Evolutionary conservation across 148 eudicot genomes (phyloP).

Genomic region (Linanthus parryae): DNA sequence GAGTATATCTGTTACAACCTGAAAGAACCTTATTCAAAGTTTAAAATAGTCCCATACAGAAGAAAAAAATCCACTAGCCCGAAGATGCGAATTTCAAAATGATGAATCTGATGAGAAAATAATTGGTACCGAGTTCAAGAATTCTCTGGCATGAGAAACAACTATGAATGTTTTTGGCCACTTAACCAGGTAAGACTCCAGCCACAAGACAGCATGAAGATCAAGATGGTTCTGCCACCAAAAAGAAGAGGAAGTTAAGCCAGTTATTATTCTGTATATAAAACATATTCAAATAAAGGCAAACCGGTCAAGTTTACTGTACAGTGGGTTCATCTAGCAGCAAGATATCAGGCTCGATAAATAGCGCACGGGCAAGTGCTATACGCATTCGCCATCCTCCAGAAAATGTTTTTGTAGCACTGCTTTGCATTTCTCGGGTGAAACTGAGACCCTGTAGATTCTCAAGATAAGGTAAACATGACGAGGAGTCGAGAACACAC

Average conservation of each 20-base stretch:
- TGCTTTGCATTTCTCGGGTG: conserved; percentile 90
- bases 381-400: conserved; percentile 99
- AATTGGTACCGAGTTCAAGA: conserved; percentile 69
- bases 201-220: conserved; percentile 96
- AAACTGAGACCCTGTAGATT: conserved; percentile 89
- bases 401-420: conserved; percentile 84
- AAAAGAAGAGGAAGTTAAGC: conserved; percentile 10
- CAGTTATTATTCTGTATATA: conserved; percentile 3
- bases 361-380: conserved; percentile 98
- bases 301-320: conserved; percentile 13
- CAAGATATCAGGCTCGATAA: conserved; percentile 90
- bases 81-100: not conserved
- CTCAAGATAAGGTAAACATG: conserved; percentile 2
- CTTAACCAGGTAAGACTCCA: conserved; percentile 82
- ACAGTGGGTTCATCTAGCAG: conserved; percentile 98
- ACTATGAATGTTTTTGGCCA: conserved; percentile 99
- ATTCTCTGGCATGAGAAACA: conserved; percentile 99
- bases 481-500: too few species aligned
- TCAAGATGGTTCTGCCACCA: conserved; percentile 92
- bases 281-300: conserved; percentile 2
- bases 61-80: not conserved
- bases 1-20: conserved; percentile 98
- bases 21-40: conserved; percentile 20
- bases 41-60: not conserved
- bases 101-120: not conserved